These are phyloP conservation scores for Graphiopsis chlorocephala DNA, from an alignment of 2,329 filamentous ascomycete genomes.

Conservation along the genomic window DNA sequence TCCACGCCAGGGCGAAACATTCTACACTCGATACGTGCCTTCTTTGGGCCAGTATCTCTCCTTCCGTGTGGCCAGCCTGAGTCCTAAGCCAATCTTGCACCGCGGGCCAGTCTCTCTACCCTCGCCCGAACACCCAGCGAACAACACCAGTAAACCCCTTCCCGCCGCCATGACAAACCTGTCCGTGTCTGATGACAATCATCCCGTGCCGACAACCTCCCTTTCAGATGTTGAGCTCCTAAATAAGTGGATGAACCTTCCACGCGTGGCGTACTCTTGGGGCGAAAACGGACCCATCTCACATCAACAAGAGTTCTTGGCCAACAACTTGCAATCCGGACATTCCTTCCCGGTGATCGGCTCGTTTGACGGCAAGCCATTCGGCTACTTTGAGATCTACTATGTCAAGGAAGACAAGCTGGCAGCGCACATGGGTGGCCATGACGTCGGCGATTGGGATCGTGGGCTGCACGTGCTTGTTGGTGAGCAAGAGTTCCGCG, in stretches of 20 bases:
- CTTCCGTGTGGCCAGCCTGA: slow-evolving; percentile 77
- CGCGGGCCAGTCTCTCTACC: slow-evolving; percentile 50
- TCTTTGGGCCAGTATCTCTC: slow-evolving; percentile 81
- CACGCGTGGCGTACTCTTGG: slow-evolving; percentile 84
- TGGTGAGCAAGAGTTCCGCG: slow-evolving; percentile 88
- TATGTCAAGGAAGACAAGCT: slow-evolving; percentile 93
- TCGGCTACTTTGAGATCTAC: slow-evolving; percentile 97
- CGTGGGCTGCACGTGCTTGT: slow-evolving; percentile 84
- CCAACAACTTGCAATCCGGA: slow-evolving; percentile 59
- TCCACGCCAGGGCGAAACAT: slow-evolving; percentile 82
- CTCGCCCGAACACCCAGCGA: background rate
- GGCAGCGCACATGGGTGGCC: slow-evolving; percentile 62
- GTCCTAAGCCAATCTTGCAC: slow-evolving; percentile 61
- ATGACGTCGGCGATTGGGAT: slow-evolving; percentile 71
- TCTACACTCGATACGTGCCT: slow-evolving; percentile 85
- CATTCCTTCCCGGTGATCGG: slow-evolving; percentile 90
- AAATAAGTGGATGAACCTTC: slow-evolving; percentile 83
- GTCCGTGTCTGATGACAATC: slow-evolving; percentile 10
- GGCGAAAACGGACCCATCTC: slow-evolving; percentile 58
- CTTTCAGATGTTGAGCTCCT: slow-evolving; percentile 66
- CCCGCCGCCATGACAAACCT: slow-evolving; percentile 10
- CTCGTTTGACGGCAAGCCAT: slow-evolving; percentile 90
- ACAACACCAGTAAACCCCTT: background rate
- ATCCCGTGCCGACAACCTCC: background rate
- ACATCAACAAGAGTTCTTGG: slow-evolving; percentile 67